A percentile compares a stretch with the other conserved stretches of the same genome.
These are phyloP conservation scores for Aspergillus chevalieri DNA, from an alignment of 2,329 filamentous ascomycete species.

Conservation along the genomic window DNA sequence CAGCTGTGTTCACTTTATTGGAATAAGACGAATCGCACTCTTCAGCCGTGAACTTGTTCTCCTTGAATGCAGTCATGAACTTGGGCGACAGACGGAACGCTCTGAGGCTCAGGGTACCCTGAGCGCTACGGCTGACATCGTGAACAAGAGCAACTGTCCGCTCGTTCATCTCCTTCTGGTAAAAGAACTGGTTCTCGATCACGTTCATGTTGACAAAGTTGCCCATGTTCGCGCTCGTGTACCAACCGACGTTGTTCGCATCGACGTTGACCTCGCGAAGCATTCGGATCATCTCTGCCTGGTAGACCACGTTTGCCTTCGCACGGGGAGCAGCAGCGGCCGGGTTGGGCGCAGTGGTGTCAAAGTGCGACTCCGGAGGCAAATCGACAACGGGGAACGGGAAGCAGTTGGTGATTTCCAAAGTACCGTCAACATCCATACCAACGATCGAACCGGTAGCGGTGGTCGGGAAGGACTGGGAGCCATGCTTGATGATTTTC, in stretches of 20 bases:
- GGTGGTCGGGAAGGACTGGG: slow-evolving; percentile 76
- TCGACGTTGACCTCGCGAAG: slow-evolving; percentile 96
- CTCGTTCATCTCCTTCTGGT: slow-evolving; percentile 88
- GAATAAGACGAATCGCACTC: slow-evolving; percentile 55
- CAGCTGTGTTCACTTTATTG: slow-evolving; percentile 6
- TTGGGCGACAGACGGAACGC: slow-evolving; percentile 82
- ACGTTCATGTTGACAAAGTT: slow-evolving; percentile 94
- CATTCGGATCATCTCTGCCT: slow-evolving; percentile 95
- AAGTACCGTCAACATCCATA: slow-evolving; percentile 74
- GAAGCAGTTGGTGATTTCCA: slow-evolving; percentile 93
- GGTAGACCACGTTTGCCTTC: slow-evolving; percentile 82
- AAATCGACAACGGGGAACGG: slow-evolving; percentile 81
- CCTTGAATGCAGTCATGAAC: slow-evolving; percentile 90
- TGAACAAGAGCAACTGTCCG: slow-evolving; percentile 83
- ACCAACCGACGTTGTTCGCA: slow-evolving; percentile 97
- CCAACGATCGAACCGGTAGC: slow-evolving; percentile 88
- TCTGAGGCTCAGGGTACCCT: slow-evolving; percentile 81
- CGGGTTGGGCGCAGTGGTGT: slow-evolving; percentile 59
- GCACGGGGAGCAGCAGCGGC: slow-evolving; percentile 85
- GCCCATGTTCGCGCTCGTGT: slow-evolving; percentile 97
- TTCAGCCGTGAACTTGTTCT: slow-evolving; percentile 95
- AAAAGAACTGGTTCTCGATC: slow-evolving; percentile 96
- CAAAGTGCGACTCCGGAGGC: slow-evolving; percentile 66
- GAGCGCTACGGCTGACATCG: slow-evolving; percentile 89
- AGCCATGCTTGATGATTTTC: slow-evolving; percentile 97